Evolutionary conservation across 768 basidiomycete genomes (phyloP).

Genomic region (Amanita pseudoporphyria): DNA sequence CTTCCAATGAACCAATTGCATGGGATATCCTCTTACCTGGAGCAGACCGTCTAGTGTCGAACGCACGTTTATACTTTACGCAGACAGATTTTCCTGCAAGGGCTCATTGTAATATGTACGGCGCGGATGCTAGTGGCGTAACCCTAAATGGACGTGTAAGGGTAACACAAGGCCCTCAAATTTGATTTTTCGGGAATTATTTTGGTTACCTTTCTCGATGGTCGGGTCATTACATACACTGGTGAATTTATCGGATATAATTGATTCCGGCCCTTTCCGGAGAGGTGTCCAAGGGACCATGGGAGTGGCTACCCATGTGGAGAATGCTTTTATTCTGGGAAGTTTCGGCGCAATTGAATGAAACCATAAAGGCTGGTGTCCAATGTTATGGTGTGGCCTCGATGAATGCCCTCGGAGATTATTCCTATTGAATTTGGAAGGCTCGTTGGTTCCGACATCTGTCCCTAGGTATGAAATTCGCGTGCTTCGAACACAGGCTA

Average conservation of each 20-base stretch:
- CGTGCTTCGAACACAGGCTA: slow-evolving; percentile 24
- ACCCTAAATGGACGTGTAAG: slow-evolving; percentile 43
- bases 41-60: slow-evolving; percentile 50
- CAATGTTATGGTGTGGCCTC: slow-evolving; percentile 48
- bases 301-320: slow-evolving; percentile 26
- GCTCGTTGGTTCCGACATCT: slow-evolving; percentile 8
- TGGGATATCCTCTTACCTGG: slow-evolving; percentile 47
- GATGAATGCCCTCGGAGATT: slow-evolving; percentile 29
- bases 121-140: slow-evolving; percentile 23
- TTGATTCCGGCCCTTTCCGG: slow-evolving; percentile 42
- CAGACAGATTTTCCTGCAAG: slow-evolving; percentile 31
- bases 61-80: slow-evolving; percentile 62
- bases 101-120: slow-evolving; percentile 21
- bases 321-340: slow-evolving; percentile 24
- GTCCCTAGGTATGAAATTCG: slow-evolving; percentile 24
- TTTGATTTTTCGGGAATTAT: slow-evolving; percentile 14
- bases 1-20: slow-evolving; percentile 29
- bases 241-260: slow-evolving; percentile 71
- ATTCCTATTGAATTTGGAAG: slow-evolving; percentile 41
- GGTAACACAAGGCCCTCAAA: too few species aligned
- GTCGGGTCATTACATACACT: slow-evolving; percentile 42
- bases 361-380: slow-evolving; percentile 23
- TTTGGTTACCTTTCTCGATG: slow-evolving; percentile 12
- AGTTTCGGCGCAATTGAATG: slow-evolving; percentile 51
- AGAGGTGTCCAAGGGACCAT: slow-evolving; percentile 12